Conservation (phyloP, 1,284 basidiomycete species). For the Ceratorhiza oryzae-sativae region DNA sequence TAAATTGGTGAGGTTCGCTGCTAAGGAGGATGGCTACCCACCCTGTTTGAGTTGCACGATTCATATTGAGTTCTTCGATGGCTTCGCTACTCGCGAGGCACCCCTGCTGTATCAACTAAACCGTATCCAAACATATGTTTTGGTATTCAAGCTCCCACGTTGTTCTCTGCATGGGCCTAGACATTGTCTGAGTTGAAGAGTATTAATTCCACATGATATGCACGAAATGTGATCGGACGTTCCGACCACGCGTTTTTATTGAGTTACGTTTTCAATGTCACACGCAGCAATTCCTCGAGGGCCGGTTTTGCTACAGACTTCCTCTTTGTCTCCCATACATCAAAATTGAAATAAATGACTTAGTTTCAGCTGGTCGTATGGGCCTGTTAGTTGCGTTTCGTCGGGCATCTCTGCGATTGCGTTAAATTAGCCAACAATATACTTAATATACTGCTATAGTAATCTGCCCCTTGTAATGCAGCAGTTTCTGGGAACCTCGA, state of each 20-base stretch:
- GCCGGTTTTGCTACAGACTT: not conserved
- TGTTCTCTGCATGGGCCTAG: not conserved
- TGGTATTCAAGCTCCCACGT: not conserved
- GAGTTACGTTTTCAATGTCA: not conserved
- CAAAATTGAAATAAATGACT: not conserved
- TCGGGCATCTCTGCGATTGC: no score
- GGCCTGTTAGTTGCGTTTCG: not conserved
- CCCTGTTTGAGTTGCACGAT: slow-evolving; percentile 9
- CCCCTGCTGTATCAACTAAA: not conserved
- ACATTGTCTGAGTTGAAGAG: not conserved
- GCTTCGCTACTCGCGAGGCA: not conserved
- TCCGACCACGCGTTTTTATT: not conserved
- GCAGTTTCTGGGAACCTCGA: no score
- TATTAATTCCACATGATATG: not conserved
- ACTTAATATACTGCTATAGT: no score
- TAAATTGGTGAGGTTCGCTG: not conserved
- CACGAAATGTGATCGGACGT: not conserved
- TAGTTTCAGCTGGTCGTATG: not conserved
- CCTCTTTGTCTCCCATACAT: not conserved
- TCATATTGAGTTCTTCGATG: not conserved
- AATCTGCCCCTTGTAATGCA: no score
- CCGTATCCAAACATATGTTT: not conserved
- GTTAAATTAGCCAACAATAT: no score
- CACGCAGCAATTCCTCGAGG: not conserved
- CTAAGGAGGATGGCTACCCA: not conserved